Evolutionary conservation across 495 filamentous ascomycete species (phyloP), one percentile per base, ranked within the genome.

Genomic region (Geopyxis carbonaria): DNA sequence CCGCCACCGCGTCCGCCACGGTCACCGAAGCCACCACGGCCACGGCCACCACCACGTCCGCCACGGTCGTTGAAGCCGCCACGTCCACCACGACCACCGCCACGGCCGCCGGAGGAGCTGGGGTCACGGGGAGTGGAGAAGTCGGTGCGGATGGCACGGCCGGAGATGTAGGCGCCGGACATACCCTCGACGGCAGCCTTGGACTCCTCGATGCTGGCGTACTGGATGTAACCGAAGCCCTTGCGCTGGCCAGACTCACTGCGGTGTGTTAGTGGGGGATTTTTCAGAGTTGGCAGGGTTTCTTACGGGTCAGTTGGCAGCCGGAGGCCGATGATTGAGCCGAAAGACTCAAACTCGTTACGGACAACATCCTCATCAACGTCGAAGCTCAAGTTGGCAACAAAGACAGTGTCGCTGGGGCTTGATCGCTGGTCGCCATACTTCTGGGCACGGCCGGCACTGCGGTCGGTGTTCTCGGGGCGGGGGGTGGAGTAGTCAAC

Each of bases 181-280:
- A 82, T 75, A n/a, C 63, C 63, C 48, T 76, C 70, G 44, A 80
- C 75, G 20, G 78, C 89, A 39, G 61, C 60, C 61, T 76, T 78
- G 38, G 89, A 83, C 53, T 94, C 86, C 8, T 93, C 89, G 36
- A 92, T 61, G 9, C 76, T 80, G 28, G 62, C 59, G 66, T 80
- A 93, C 50, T 77, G 75, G 35, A 97, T 77, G 59, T 97, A 97
- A 33, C 81, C 91, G 58, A 91, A 95, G 38, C 89, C 89, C 73
- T 95, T 94, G 57, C 72, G 78, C 39, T 75, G 73, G 33, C 87
- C 89, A 44, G 75, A 71, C 22, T 93, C 84, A 55, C 73, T 76
- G 28, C 29, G 36, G 32, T 22, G n/a, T 38, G 46, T 68, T 64
- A 70, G 64, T 33, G 53, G 25, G 11, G 10, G 16, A 34, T 34